Conservation (phyloP, 257 asterid species). For the Leptodermis oblonga region DNA sequence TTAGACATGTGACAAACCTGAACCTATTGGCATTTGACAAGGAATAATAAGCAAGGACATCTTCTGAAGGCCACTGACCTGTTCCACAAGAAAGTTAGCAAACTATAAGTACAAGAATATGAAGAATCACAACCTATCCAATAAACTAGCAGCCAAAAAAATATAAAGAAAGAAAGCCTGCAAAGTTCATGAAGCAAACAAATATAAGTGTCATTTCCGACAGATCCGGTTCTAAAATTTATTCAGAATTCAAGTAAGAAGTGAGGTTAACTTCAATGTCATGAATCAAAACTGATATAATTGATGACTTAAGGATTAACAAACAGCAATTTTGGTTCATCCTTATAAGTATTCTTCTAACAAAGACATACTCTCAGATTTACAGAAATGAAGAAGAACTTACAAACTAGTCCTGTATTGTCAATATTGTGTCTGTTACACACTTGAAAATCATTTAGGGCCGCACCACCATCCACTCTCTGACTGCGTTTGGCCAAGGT, state of each 20-base stretch:
- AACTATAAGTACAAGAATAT: slow-evolving; percentile 6
- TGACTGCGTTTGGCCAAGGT: slow-evolving; percentile 53
- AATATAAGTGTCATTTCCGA: not conserved
- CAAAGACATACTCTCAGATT: not conserved
- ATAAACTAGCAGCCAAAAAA: not conserved
- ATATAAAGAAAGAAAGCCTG: not conserved
- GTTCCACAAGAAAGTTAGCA: slow-evolving; percentile 26
- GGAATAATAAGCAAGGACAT: slow-evolving; percentile 80
- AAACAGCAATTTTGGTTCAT: not conserved
- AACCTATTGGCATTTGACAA: slow-evolving; percentile 48
- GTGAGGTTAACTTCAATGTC: not conserved
- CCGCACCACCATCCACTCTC: slow-evolving; percentile 65
- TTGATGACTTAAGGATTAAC: not conserved
- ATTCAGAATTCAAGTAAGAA: not conserved
- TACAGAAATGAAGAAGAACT: slow-evolving; percentile 18
- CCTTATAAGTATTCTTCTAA: not conserved
- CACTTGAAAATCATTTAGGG: slow-evolving; percentile 64
- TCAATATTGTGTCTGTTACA: slow-evolving; percentile 70
- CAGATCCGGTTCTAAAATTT: not conserved
- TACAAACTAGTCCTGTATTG: slow-evolving; percentile 87
- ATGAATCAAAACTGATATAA: not conserved
- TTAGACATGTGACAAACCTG: slow-evolving; percentile 39
- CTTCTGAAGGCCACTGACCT: slow-evolving; percentile 99
- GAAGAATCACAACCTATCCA: not conserved
- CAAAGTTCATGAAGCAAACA: not conserved